phyloP scores from a whole-genome alignment of 176 grass and related monocot species.

The maize (Zea mays) region Zm-B73-REFERENCE-NAM-5.0 NC_050101.1:167121501-167122000 shows the following conservation, averaged over 20 bases:
- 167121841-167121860: too few species aligned
- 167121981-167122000: conserved; percentile 69
- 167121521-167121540: not conserved
- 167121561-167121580: not conserved
- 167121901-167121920: conserved; percentile 26
- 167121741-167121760: too few species aligned
- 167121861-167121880: not conserved
- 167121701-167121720: not conserved
- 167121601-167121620: not conserved
- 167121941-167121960: conserved; percentile 98
- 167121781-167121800: too few species aligned
- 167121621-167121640: conserved; percentile 14
- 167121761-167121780: too few species aligned
- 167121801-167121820: too few species aligned
- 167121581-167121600: conserved; percentile 8
- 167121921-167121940: conserved; percentile 51
- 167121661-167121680: conserved; percentile 6
- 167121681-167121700: conserved; percentile 3
- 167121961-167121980: conserved; percentile 94
- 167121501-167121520: not conserved
- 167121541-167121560: not conserved
- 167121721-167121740: too few species aligned
- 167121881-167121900: conserved; percentile 20
- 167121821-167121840: too few species aligned
- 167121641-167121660: not conserved